A percentile compares a stretch with the other conserved stretches of the same genome.
These are phyloP conservation scores for Borovskyia barvae DNA, from an alignment of 208 protist genomes.

Conservation along the genomic window DNA sequence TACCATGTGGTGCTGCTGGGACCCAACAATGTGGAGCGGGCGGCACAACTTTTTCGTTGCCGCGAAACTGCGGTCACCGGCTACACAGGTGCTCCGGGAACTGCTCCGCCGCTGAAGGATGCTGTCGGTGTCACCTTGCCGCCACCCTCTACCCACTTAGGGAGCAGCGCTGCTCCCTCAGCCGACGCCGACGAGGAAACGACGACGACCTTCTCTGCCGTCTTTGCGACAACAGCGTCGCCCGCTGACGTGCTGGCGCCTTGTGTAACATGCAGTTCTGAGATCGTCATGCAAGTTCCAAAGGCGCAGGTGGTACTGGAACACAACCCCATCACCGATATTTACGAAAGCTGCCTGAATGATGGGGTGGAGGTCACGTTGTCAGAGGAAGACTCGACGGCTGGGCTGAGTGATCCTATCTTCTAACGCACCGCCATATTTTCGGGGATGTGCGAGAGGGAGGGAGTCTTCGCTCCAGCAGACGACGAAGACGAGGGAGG, in stretches of 20 bases:
- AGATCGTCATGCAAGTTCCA: constrained; percentile 12
- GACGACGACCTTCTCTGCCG: background rate
- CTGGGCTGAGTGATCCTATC: constrained; percentile 52
- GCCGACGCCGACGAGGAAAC: background rate
- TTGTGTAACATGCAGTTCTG: constrained; percentile 13
- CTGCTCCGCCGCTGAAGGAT: too few species aligned
- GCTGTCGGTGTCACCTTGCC: background rate
- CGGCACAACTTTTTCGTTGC: background rate
- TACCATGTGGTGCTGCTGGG: constrained; percentile 62
- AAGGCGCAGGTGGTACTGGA: constrained; percentile 54
- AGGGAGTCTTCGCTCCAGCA: too few species aligned
- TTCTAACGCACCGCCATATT: constrained; percentile 37
- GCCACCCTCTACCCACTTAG: too few species aligned
- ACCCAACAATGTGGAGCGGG: constrained; percentile 18
- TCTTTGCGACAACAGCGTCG: background rate
- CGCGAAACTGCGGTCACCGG: background rate
- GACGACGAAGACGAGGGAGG: too few species aligned
- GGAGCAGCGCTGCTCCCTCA: background rate
- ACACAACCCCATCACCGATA: constrained; percentile 63
- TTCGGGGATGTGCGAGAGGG: too few species aligned
- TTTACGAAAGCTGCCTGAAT: constrained; percentile 41
- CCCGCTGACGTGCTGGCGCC: constrained; percentile 17
- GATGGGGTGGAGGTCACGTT: constrained; percentile 37
- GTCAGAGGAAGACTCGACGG: constrained; percentile 27
- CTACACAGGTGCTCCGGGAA: too few species aligned